Conservation (phyloP, 371 early-diverging fungal species). For the Actinomucor elegans region DNA sequence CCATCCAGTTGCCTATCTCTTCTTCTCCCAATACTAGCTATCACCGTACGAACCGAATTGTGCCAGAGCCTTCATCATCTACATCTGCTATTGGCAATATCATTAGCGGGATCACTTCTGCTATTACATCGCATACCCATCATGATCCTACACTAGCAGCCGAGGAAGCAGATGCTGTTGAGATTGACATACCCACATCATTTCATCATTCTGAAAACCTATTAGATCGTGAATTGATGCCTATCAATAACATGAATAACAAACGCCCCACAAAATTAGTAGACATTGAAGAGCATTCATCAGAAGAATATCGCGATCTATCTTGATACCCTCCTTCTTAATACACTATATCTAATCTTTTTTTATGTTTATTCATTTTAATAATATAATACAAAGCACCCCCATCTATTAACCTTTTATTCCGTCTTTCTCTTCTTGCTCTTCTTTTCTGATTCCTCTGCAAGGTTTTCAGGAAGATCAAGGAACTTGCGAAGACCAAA, state of each 20-base stretch:
- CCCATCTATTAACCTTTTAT: too few relatives aligned
- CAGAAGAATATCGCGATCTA: constrained; percentile 23
- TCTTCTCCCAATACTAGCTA: constrained; percentile 20
- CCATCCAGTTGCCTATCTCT: constrained; percentile 12
- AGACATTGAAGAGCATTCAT: constrained; percentile 26
- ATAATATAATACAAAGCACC: too few relatives aligned
- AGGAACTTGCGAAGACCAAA: constrained; percentile 58
- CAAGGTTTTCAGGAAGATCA: constrained; percentile 36
- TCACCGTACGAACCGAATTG: constrained; percentile 12
- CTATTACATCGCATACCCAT: constrained; percentile 13
- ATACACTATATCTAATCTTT: background rate
- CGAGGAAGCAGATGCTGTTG: constrained; percentile 40
- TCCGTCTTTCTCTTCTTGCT: constrained; percentile 39
- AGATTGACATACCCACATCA: constrained; percentile 47
- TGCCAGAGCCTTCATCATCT: too few relatives aligned
- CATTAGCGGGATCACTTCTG: constrained; percentile 26
- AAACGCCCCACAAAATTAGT: constrained; percentile 10
- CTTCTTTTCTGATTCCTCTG: constrained; percentile 20
- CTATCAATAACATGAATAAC: constrained; percentile 11
- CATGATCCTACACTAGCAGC: background rate
- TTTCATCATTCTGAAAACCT: constrained; percentile 14
- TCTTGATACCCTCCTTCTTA: constrained; percentile 4
- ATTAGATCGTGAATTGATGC: constrained; percentile 31
- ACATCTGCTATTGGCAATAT: constrained; percentile 26
- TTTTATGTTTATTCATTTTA: background rate